These are phyloP conservation scores for Fragaria nilgerrensis DNA, from an alignment of 306 rosid species.

Conservation along the genomic window DNA sequence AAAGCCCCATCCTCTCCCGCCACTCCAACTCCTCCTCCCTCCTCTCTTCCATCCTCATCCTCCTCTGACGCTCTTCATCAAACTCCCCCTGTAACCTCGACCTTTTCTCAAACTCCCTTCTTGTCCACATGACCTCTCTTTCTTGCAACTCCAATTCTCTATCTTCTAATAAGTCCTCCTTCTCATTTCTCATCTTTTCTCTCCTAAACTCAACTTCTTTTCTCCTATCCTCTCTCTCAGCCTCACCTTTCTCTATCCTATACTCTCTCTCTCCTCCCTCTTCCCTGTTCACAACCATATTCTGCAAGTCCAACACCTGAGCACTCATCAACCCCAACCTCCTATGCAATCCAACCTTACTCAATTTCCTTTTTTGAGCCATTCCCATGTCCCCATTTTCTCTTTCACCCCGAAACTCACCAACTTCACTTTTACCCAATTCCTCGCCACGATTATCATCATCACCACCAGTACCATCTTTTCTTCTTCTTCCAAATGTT, in stretches of 20 bases:
- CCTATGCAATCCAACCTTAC: constrained; percentile 37
- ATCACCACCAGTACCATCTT: neutral
- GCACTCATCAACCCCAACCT: constrained; percentile 41
- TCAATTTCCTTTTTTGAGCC: constrained; percentile 29
- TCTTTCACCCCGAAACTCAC: constrained; percentile 26
- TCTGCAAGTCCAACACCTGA: constrained; percentile 56
- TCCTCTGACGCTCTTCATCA: constrained; percentile 48
- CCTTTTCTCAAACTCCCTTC: constrained; percentile 56
- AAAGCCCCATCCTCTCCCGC: constrained; percentile 75
- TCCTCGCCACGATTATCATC: constrained; percentile 20
- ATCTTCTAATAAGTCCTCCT: constrained; percentile 48
- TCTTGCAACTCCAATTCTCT: constrained; percentile 60
- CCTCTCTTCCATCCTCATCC: constrained; percentile 72
- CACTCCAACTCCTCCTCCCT: constrained; percentile 90
- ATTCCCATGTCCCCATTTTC: constrained; percentile 24
- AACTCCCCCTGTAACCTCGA: constrained; percentile 50
- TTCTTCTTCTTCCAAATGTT: constrained; percentile 18
- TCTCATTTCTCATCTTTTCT: constrained; percentile 39
- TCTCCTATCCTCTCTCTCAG: constrained; percentile 43
- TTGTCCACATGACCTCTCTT: constrained; percentile 47
- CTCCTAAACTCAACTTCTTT: constrained; percentile 45
- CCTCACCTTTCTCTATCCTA: constrained; percentile 49
- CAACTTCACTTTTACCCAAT: constrained; percentile 25
- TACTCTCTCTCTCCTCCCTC: constrained; percentile 70
- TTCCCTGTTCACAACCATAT: constrained; percentile 64